A percentile compares a stretch with the other conserved stretches of the same genome.
Conservation (phyloP, 2,329 filamentous ascomycete genomes). For the Venturia carpophila region DNA sequence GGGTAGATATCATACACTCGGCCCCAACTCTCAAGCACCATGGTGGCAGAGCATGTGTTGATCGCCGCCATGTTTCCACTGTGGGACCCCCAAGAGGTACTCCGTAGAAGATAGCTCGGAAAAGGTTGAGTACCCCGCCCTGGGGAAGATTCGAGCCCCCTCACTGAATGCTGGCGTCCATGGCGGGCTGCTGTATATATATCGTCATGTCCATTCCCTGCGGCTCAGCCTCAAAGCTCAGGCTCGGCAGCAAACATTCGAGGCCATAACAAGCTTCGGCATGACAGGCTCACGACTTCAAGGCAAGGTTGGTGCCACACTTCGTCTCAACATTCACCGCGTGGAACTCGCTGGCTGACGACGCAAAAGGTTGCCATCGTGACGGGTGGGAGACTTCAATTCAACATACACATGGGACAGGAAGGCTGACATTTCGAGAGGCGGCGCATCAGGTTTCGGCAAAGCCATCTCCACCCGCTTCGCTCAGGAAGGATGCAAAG, state of each 20-base stretch:
- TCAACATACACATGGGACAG: conserved; percentile 18
- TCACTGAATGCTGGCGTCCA: neutral
- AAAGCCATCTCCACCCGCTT: conserved; percentile 54
- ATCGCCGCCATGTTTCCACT: too few relatives aligned
- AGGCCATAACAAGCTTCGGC: neutral
- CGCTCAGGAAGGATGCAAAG: conserved; percentile 50
- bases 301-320: conserved; percentile 35
- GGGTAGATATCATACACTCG: too few relatives aligned
- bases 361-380: conserved; percentile 41
- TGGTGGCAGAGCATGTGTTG: too few relatives aligned
- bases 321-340: too few relatives aligned
- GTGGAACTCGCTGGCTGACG: too few relatives aligned
- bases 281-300: conserved; percentile 32
- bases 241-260: neutral
- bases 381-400: conserved; percentile 36
- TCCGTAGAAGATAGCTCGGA: too few relatives aligned
- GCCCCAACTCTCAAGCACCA: too few relatives aligned
- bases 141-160: neutral
- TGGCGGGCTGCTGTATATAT: neutral
- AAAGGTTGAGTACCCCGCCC: too few relatives aligned
- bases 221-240: neutral
- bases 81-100: too few relatives aligned
- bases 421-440: conserved; percentile 25
- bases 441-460: conserved; percentile 57
- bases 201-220: neutral